Conservation (phyloP, 768 basidiomycete species). For the Dacryopinax primogenitus region DNA sequence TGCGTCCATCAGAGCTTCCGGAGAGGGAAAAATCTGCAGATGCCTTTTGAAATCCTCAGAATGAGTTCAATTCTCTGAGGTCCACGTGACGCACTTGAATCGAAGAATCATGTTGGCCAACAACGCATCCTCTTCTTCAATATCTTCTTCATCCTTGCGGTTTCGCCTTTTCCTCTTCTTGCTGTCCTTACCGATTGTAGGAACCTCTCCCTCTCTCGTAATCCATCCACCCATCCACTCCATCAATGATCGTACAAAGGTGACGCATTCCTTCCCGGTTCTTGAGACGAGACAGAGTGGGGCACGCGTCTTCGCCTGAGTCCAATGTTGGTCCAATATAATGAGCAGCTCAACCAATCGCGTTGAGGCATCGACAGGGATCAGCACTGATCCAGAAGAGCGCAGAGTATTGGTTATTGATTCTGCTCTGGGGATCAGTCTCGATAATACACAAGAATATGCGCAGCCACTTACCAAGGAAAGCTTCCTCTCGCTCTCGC, state of each 20-base stretch:
- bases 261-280: slow-evolving; percentile 85
- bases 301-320: slow-evolving; percentile 46
- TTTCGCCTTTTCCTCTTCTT: slow-evolving; percentile 40
- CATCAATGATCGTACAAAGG: slow-evolving; percentile 92
- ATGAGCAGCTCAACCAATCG: slow-evolving; percentile 94
- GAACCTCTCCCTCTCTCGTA: slow-evolving; percentile 81
- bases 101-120: slow-evolving; percentile 73
- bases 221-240: slow-evolving; percentile 97
- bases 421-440: slow-evolving; percentile 37
- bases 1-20: slow-evolving; percentile 62
- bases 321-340: slow-evolving; percentile 94
- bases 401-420: slow-evolving; percentile 77
- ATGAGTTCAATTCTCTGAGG: background rate
- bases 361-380: slow-evolving; percentile 89
- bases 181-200: slow-evolving; percentile 45
- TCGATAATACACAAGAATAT: background rate
- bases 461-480: slow-evolving; percentile 45
- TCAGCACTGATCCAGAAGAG: slow-evolving; percentile 64
- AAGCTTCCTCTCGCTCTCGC: slow-evolving; percentile 77
- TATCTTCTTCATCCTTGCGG: slow-evolving; percentile 39
- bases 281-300: slow-evolving; percentile 90
- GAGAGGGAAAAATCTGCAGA: slow-evolving; percentile 81
- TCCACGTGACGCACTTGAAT: slow-evolving; percentile 67
- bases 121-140: slow-evolving; percentile 53
- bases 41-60: slow-evolving; percentile 38